Evolutionary conservation across 2,329 filamentous ascomycete species (phyloP).

Genomic region (Pseudopithomyces chartarum): DNA sequence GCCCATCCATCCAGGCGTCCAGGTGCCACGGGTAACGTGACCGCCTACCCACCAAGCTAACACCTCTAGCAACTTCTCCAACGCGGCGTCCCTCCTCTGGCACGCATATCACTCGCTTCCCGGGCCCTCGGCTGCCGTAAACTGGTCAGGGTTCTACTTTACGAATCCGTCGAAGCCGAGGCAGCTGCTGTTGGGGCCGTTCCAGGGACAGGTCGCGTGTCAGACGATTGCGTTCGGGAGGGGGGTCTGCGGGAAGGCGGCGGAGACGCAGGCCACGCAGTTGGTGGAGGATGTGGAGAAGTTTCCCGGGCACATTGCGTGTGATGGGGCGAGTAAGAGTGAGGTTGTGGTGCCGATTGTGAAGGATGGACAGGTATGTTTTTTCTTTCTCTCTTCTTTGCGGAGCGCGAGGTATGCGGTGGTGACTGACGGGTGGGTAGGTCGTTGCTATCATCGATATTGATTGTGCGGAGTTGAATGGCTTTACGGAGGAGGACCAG

Average conservation of each 20-base stretch:
- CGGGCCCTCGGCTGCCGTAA: constrained; percentile 68
- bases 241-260: constrained; percentile 78
- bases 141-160: constrained; percentile 72
- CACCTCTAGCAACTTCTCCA: constrained; percentile 73
- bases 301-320: constrained; percentile 83
- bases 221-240: constrained; percentile 75
- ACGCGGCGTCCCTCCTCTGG: constrained; percentile 76
- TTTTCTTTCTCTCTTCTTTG: neutral
- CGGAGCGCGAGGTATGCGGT: neutral
- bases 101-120: constrained; percentile 77
- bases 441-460: constrained; percentile 79
- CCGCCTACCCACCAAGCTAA: constrained; percentile 6
- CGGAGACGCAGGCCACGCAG: constrained; percentile 64
- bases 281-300: constrained; percentile 70
- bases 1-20: neutral
- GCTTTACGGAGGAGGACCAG: constrained; percentile 73
- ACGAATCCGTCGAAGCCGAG: constrained; percentile 42
- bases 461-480: constrained; percentile 70
- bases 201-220: constrained; percentile 79
- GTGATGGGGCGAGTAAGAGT: constrained; percentile 75
- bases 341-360: constrained; percentile 82
- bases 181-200: constrained; percentile 76
- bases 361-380: constrained; percentile 51
- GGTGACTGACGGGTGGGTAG: constrained; percentile 30
- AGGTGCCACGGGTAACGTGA: neutral